Evolutionary conservation across 345 rosid genomes (phyloP).

Genomic region (Boechera retrofracta): DNA sequence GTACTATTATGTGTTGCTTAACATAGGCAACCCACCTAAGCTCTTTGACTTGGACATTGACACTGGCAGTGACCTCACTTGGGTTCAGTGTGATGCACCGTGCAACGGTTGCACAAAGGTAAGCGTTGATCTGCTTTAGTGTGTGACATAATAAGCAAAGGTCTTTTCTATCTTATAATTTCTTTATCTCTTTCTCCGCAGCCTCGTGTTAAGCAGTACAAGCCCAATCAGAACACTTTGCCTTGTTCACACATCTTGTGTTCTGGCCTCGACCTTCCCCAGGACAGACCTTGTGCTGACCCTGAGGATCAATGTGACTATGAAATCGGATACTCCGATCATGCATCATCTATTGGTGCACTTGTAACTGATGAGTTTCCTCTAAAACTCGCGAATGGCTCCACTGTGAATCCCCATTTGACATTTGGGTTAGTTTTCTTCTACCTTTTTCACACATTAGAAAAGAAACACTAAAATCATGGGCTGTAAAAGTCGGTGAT

Average conservation of each 20-base stretch:
- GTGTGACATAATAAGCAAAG: not conserved
- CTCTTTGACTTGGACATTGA: slow-evolving; percentile 83
- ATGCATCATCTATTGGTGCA: slow-evolving; percentile 77
- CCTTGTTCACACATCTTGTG: slow-evolving; percentile 62
- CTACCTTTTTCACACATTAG: not conserved
- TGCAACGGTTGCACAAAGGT: slow-evolving; percentile 88
- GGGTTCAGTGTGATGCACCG: slow-evolving; percentile 98
- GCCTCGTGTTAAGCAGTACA: slow-evolving; percentile 68
- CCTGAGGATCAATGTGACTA: slow-evolving; percentile 84
- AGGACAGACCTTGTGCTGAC: slow-evolving; percentile 48
- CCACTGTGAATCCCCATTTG: slow-evolving; percentile 52
- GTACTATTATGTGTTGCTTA: slow-evolving; percentile 67
- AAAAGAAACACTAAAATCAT: not conserved
- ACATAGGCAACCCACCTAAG: slow-evolving; percentile 82
- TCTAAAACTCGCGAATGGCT: slow-evolving; percentile 60
- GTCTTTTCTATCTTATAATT: not conserved
- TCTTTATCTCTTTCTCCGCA: slow-evolving; percentile 42
- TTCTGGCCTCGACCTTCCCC: slow-evolving; percentile 48
- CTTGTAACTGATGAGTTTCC: slow-evolving; percentile 66
- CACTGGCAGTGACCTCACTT: slow-evolving; percentile 94
- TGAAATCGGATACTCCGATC: slow-evolving; percentile 74
- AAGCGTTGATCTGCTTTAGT: slow-evolving; percentile 13
- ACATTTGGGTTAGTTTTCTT: slow-evolving; percentile 72
- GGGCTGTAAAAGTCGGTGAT: not conserved
- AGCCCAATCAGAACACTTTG: slow-evolving; percentile 65